Conservation (phyloP, 2,329 filamentous ascomycete species). For the Pestalotiopsis sp. region DNA sequence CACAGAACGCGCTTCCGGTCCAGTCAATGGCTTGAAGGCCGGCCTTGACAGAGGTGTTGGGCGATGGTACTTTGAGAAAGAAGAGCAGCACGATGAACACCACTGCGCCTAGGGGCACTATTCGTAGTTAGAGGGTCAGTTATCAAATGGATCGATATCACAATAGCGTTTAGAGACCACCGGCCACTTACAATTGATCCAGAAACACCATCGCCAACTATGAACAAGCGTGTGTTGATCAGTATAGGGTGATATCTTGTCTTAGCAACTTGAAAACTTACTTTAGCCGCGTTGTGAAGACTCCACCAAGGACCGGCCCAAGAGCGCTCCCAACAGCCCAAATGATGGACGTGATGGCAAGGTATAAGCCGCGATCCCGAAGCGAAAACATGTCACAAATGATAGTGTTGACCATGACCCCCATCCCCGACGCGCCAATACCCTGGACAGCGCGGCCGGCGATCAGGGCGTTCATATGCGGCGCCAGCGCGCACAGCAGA, state of each 20-base stretch:
- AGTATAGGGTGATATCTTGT: background rate
- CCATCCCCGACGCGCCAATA: slow-evolving; percentile 52
- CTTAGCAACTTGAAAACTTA: slow-evolving; percentile 4
- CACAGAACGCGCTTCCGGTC: slow-evolving; percentile 62
- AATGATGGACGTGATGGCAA: slow-evolving; percentile 66
- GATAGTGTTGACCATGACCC: slow-evolving; percentile 55
- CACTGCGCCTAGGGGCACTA: slow-evolving; percentile 52
- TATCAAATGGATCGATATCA: background rate
- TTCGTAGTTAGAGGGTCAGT: background rate
- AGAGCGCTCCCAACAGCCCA: slow-evolving; percentile 68
- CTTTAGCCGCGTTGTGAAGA: slow-evolving; percentile 51
- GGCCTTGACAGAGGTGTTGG: slow-evolving; percentile 61
- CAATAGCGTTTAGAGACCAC: background rate
- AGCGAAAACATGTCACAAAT: slow-evolving; percentile 58
- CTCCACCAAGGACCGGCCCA: slow-evolving; percentile 69
- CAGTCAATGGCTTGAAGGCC: slow-evolving; percentile 66
- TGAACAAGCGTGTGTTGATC: slow-evolving; percentile 54
- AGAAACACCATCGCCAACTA: slow-evolving; percentile 62
- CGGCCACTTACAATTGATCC: slow-evolving; percentile 50
- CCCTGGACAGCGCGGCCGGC: slow-evolving; percentile 52
- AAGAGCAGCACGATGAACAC: slow-evolving; percentile 62
- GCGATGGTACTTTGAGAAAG: slow-evolving; percentile 68
- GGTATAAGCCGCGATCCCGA: slow-evolving; percentile 50
- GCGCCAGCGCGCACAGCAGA: slow-evolving; percentile 48
- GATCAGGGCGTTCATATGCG: slow-evolving; percentile 50